Conservation (phyloP, 202 grass and related monocot genomes). For the Zizania palustris region DNA sequence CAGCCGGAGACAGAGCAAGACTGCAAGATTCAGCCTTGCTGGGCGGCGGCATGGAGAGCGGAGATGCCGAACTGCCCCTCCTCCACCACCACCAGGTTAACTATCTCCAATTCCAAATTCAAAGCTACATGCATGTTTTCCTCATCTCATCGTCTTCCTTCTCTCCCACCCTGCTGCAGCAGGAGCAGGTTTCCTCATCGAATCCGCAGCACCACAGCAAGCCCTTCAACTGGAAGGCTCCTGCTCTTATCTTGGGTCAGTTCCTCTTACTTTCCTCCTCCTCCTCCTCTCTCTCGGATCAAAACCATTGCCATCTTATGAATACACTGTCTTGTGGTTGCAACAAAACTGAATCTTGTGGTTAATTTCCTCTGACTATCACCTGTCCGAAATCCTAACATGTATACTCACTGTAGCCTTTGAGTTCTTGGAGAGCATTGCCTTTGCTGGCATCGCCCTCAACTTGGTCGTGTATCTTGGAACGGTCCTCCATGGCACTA, state of each 20-base stretch:
- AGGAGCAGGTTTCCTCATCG: conserved; percentile 45
- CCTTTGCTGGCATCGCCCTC: conserved; percentile 72
- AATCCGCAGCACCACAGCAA: conserved; percentile 41
- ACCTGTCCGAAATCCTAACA: background rate
- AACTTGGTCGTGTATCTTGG: conserved; percentile 90
- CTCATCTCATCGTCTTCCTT: conserved; percentile 4
- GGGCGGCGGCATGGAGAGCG: conserved; percentile 1
- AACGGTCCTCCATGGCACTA: conserved; percentile 78
- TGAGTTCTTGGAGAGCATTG: conserved; percentile 87
- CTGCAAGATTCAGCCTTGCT: no score
- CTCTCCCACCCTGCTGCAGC: background rate
- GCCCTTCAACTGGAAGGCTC: conserved; percentile 70
- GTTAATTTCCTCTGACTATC: background rate
- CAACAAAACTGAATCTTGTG: background rate
- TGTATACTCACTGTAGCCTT: conserved; percentile 45
- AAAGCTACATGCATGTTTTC: background rate
- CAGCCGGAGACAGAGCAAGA: no score
- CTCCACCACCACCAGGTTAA: conserved; percentile 3
- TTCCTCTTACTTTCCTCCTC: background rate
- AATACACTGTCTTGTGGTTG: background rate
- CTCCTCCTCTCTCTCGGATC: background rate
- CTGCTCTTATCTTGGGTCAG: conserved; percentile 76
- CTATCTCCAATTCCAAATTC: background rate
- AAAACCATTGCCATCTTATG: background rate
- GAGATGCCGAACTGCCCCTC: conserved; percentile 17